Base-by-base conservation (phyloP, 176 grass and related monocot species). In the Pharus latifolius region DNA sequence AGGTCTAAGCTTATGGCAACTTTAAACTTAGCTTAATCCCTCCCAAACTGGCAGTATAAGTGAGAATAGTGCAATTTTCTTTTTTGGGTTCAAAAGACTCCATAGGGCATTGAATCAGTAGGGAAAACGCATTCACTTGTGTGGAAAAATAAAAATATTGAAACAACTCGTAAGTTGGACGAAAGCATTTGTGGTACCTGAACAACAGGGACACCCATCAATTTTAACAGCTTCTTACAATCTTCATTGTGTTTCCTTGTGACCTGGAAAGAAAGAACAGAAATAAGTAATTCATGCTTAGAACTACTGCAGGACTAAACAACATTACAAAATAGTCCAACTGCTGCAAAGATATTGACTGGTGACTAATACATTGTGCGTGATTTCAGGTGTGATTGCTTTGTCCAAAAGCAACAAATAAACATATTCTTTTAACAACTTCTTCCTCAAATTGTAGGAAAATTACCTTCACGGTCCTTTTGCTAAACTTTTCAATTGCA, bases 121-220 rank as follows among this genome's bases (percentile, higher is more conserved):
- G 65, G 25, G 6, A 23, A 37, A 42, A 52, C 10, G 69, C 46
- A 57, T 52, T 73, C 27, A 43, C 73, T 32, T 56, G 25, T 3
- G 28, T 55, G 35, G 1, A 22, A 31, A 55, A 37, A 12, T 32
- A 66, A 10, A 53, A 15, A 50, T 49, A 83, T 48, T 53, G 23
- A 67, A 66, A 14, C 15, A 29, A 68, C 62, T 4, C n/a, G n/a
- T n/a, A 26, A 38, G 10, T 47, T 67, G n/a, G 33, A 48, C 18
- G 12, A 69, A 41, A 54, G 40, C 7, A 78, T 30, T 33, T 67
- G 69, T 25, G 17, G 42, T 79, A 98, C 90, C 95, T 98, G 79
- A 79, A 98, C 70, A 45, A 91, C 34, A 74, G 89, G 90, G 52
- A 98, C 48, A 48, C 95, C 95, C 89, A 98, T 98, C 71, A 98